A percentile compares a stretch with the other conserved stretches of the same genome.
These are phyloP conservation scores for Anthostomella pinea DNA, from an alignment of 2,329 filamentous ascomycete species.

Conservation along the genomic window DNA sequence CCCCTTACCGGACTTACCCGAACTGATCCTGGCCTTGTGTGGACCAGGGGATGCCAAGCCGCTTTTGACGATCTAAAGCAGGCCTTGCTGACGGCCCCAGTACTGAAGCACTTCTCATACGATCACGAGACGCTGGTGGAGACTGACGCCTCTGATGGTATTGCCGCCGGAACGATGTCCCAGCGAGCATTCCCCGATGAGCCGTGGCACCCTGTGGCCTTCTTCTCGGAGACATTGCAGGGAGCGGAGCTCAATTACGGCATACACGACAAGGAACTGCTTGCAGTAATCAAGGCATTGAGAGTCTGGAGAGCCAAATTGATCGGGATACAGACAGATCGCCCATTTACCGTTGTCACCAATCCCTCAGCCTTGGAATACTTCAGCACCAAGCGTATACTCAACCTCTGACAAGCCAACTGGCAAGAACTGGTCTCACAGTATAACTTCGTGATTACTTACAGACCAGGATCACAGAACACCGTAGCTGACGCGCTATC, in stretches of 20 bases:
- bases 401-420: slow-evolving; percentile 2
- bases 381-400: background rate
- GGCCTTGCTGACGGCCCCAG: too few species aligned
- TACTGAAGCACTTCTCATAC: too few species aligned
- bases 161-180: background rate
- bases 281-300: background rate
- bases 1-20: too few species aligned
- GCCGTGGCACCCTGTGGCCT: background rate
- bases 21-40: too few species aligned
- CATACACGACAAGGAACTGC: slow-evolving; percentile 5
- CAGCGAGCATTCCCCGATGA: background rate
- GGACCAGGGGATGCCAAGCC: too few species aligned
- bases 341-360: background rate
- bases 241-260: slow-evolving; percentile 1
- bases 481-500: background rate
- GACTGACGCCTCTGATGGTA: slow-evolving; percentile 1
- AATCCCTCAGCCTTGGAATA: background rate
- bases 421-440: slow-evolving; percentile 1
- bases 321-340: background rate
- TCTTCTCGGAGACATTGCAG: background rate
- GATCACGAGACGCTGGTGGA: too few species aligned
- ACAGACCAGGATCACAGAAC: background rate
- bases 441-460: background rate
- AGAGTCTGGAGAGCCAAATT: background rate
- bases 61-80: too few species aligned